Evolutionary conservation across 2,329 filamentous ascomycete species (phyloP), one percentile per base, ranked within the genome.

Genomic region (Fusarium pilosicola): DNA sequence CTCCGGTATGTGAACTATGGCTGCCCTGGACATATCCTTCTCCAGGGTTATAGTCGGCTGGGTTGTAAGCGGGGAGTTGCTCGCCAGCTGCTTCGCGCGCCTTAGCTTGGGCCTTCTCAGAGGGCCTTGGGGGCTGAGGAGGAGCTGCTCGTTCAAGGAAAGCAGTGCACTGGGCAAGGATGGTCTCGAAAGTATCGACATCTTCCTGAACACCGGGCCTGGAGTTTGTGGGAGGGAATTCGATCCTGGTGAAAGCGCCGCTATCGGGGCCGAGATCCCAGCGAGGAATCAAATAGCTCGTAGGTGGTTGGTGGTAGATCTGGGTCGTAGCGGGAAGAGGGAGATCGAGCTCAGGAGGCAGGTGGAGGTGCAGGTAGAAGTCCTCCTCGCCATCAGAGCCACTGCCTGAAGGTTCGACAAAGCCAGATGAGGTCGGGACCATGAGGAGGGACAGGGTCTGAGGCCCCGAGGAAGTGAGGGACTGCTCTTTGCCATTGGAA

Each of bases 111-210:
- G 79, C 75, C 11, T 80, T 80, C 76, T 83, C 79, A 70, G 80
- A 76, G 51, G 60, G 76, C 68, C 76, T 76, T 34, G 79, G 70
- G 71, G 65, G 66, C 24, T 82, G 84, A 15, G 89, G 91, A 12
- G 93, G 90, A 45, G 91, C 87, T 15, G 94, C 92, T 49, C 95
- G 91, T 82, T 98, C 96, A 9, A 97, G 89, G 81, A 99, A 98
- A 5, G 96, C 94, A 5, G 96, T 98, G 83, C 96, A 98, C 84
- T 98, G 95, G n/a, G 96, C 96, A 57, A 98, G 88, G 74, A 98
- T 98, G 7, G 96, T 98, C 86, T 98, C 96, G 79, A 98, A 98
- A 2, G 96, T 98, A 80, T 98, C 95, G 46, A 97, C 88, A 81
- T 98, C 96, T 81, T 98, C 95, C 81, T 98, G 95, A 3, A 93